These are phyloP conservation scores for Rhodotorula sp. DNA, from an alignment of 1,284 basidiomycete species.

Conservation along the genomic window DNA sequence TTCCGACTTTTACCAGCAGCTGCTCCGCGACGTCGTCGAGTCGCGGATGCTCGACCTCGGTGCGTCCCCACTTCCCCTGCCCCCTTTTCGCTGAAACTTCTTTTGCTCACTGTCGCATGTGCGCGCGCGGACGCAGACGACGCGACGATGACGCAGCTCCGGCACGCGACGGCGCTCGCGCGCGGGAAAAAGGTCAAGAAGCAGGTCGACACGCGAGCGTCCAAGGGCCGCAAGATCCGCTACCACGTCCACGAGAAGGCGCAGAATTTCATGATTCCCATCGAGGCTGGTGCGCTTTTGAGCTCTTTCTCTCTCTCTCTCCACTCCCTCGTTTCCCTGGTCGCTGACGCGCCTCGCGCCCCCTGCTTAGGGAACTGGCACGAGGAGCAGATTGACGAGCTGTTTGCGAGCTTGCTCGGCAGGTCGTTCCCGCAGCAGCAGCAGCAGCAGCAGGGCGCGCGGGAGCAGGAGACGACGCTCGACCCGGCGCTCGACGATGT, in stretches of 20 bases:
- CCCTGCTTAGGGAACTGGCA: conserved; percentile 64
- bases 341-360: neutral
- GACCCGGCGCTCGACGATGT: conserved; percentile 24
- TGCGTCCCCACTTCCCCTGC: neutral
- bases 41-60: conserved; percentile 48
- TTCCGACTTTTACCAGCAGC: conserved; percentile 84
- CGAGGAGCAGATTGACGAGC: conserved; percentile 88
- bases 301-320: neutral
- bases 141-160: conserved; percentile 43
- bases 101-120: neutral
- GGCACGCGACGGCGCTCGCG: conserved; percentile 58
- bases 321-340: too few relatives aligned
- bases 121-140: conserved; percentile 25
- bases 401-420: conserved; percentile 82
- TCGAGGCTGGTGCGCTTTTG: conserved; percentile 50
- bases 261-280: conserved; percentile 90
- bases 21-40: conserved; percentile 85
- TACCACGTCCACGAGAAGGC: conserved; percentile 92
- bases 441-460: neutral
- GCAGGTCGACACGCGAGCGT: conserved; percentile 87
- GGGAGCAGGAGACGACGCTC: neutral
- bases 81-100: neutral
- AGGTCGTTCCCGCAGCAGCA: conserved; percentile 20
- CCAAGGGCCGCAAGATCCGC: conserved; percentile 84
- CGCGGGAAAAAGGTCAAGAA: conserved; percentile 69